A percentile compares a stretch with the other conserved stretches of the same genome.
phyloP scores from a whole-genome alignment of 441 rosid genomes.

The Rhodomyrtus psidioides region DNA sequence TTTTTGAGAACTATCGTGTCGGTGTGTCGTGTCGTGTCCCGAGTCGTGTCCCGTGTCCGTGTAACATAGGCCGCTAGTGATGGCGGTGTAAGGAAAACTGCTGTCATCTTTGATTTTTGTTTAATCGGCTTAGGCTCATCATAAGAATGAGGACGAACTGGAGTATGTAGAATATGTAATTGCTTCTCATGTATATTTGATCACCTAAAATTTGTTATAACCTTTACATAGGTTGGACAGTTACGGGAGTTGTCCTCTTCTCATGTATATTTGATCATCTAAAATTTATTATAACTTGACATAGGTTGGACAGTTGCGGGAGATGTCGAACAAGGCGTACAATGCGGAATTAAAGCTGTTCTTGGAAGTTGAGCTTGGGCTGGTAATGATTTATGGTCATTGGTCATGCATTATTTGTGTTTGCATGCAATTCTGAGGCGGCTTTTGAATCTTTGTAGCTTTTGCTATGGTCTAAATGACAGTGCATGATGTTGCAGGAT shows the following conservation, averaged over 20 bases:
- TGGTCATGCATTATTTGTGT: neutral
- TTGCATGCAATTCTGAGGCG: neutral
- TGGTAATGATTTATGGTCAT: slow-evolving; percentile 29
- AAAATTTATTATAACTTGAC: slow-evolving; percentile 3
- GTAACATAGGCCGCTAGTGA: neutral
- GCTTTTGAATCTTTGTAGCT: neutral
- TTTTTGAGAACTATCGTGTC: no score
- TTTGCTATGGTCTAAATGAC: neutral
- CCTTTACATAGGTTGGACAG: slow-evolving; percentile 70
- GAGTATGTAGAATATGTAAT: neutral
- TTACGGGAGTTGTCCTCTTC: slow-evolving; percentile 15
- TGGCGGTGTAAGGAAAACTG: neutral
- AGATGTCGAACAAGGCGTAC: slow-evolving; percentile 65
- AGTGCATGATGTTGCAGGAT: slow-evolving; percentile 44
- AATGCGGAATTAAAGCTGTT: slow-evolving; percentile 85
- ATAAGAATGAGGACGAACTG: neutral
- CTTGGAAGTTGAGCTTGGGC: slow-evolving; percentile 81
- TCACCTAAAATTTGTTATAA: neutral
- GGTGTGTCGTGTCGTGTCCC: no score
- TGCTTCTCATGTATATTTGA: neutral
- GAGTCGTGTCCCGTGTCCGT: no score
- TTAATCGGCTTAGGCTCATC: neutral
- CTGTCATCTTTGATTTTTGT: neutral
- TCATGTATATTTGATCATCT: neutral
- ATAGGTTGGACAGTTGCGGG: slow-evolving; percentile 94